Evolutionary conservation across 2,329 filamentous ascomycete genomes (phyloP).

Genomic region (Aspergillus quadrilineatus): DNA sequence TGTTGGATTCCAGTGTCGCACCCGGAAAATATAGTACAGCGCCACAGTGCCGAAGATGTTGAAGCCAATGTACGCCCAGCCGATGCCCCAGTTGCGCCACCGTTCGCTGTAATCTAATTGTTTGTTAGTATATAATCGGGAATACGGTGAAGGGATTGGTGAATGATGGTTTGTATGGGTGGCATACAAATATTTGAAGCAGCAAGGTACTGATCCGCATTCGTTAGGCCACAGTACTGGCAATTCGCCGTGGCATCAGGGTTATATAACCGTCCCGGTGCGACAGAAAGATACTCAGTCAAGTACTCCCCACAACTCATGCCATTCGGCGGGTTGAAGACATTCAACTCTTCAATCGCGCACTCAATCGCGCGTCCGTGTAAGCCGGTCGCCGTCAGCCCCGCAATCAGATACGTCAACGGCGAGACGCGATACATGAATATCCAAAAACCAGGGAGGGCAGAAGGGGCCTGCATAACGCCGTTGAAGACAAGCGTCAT

Average conservation of each 20-base stretch:
- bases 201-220: constrained; percentile 44
- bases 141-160: too few species aligned
- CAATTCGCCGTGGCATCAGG: constrained; percentile 51
- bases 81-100: constrained; percentile 68
- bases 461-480: constrained; percentile 64
- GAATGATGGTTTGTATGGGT: too few species aligned
- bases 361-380: constrained; percentile 67
- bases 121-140: neutral
- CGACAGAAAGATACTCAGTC: constrained; percentile 45
- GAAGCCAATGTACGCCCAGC: constrained; percentile 60
- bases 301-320: constrained; percentile 63
- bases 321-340: constrained; percentile 62
- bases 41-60: constrained; percentile 57
- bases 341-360: constrained; percentile 66
- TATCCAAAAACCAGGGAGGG: constrained; percentile 73
- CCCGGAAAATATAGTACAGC: constrained; percentile 53
- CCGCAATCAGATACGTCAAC: constrained; percentile 76
- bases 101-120: constrained; percentile 52
- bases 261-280: constrained; percentile 58
- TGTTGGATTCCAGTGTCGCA: constrained; percentile 44
- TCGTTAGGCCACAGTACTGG: constrained; percentile 45
- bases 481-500: constrained; percentile 71
- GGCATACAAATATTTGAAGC: constrained; percentile 45
- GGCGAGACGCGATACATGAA: constrained; percentile 83
- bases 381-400: constrained; percentile 68